Conservation (phyloP, 139 green algal species). For the Asterochloris sp. region DNA sequence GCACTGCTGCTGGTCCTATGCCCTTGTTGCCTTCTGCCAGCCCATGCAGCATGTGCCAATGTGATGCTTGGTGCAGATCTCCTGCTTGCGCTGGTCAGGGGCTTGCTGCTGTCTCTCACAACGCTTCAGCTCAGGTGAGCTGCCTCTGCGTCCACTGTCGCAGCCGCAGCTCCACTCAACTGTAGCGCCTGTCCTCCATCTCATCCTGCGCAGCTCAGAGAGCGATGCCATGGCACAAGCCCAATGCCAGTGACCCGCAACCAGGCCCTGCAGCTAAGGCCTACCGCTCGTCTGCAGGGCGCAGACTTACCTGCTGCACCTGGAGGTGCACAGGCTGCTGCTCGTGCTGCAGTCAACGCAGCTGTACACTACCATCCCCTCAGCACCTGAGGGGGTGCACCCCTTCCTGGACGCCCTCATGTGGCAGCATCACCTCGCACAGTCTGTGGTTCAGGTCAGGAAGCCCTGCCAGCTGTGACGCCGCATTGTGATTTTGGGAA, state of each 20-base stretch:
- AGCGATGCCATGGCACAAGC: neutral
- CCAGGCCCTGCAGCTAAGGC: neutral
- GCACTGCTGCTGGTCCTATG: too few species aligned
- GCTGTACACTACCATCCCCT: constrained; percentile 48
- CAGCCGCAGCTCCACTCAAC: neutral
- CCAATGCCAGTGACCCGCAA: neutral
- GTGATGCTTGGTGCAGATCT: neutral
- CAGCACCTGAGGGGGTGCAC: constrained; percentile 21
- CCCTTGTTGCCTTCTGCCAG: too few species aligned
- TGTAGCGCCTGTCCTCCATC: neutral
- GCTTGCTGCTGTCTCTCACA: neutral
- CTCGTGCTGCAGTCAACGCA: constrained; percentile 60
- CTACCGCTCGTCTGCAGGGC: constrained; percentile 27
- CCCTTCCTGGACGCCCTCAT: constrained; percentile 51
- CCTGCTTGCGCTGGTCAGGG: neutral
- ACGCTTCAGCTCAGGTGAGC: neutral
- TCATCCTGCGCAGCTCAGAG: neutral
- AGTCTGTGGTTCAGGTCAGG: constrained; percentile 29
- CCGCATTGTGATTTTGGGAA: neutral
- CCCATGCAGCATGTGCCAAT: neutral
- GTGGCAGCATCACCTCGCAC: constrained; percentile 14
- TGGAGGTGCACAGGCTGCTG: constrained; percentile 64
- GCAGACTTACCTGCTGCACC: constrained; percentile 57
- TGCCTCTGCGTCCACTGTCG: too few species aligned
- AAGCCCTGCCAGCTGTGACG: constrained; percentile 13